Evolutionary conservation across 2,329 filamentous ascomycete genomes (phyloP).

Genomic region (Podosphaera fusca): DNA sequence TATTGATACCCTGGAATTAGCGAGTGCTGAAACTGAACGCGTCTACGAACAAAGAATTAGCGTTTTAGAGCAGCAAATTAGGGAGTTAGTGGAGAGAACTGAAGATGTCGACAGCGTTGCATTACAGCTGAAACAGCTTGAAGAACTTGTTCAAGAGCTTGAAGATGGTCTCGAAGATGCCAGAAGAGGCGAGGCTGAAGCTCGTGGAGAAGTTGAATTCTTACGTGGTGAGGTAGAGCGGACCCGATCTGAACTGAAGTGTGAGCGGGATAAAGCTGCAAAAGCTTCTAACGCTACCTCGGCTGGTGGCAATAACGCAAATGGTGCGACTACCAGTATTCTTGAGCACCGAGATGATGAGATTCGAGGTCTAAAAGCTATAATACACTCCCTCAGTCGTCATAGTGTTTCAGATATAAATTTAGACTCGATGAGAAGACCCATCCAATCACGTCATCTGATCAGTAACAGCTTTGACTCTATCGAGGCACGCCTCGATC

Average conservation of each 20-base stretch:
- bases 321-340: constrained; percentile 39
- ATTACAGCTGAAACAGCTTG: constrained; percentile 75
- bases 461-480: constrained; percentile 25
- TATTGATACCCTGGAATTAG: constrained; percentile 87
- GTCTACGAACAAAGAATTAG: constrained; percentile 90
- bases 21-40: constrained; percentile 80
- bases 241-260: constrained; percentile 63
- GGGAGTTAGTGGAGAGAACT: constrained; percentile 58
- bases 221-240: constrained; percentile 83
- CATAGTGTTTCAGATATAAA: constrained; percentile 27
- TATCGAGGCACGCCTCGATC: constrained; percentile 30
- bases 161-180: constrained; percentile 95
- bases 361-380: constrained; percentile 87
- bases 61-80: constrained; percentile 60
- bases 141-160: constrained; percentile 87
- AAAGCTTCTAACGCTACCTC: constrained; percentile 28
- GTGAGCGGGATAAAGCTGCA: constrained; percentile 60
- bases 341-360: constrained; percentile 91
- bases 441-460: constrained; percentile 8
- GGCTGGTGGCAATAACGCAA: constrained; percentile 21
- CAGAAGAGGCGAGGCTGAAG: constrained; percentile 79
- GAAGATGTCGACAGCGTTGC: constrained; percentile 86
- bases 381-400: constrained; percentile 83
- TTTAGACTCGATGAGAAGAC: constrained; percentile 14
- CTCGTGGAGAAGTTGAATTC: constrained; percentile 87